Percentiles rank a stretch among this genome's conserved stretches.
These are phyloP conservation scores for Tuber umbilicatum DNA, from an alignment of 495 filamentous ascomycete species.

Conservation along the genomic window DNA sequence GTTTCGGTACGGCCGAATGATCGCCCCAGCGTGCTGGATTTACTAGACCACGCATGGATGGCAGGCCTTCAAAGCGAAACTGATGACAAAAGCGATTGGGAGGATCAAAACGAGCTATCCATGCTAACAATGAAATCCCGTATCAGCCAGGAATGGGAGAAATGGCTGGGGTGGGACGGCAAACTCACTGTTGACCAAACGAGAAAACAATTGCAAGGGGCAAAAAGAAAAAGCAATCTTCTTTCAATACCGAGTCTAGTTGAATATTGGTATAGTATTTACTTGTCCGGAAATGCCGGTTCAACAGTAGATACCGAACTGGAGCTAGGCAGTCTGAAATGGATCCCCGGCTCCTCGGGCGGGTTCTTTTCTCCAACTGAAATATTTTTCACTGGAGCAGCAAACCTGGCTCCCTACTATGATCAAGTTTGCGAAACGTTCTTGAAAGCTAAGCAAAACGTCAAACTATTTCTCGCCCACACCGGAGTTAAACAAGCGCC, in stretches of 20 bases:
- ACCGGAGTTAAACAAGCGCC: slow-evolving; percentile 24
- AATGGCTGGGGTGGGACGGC: slow-evolving; percentile 23
- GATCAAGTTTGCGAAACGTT: slow-evolving; percentile 8
- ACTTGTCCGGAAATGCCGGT: not conserved
- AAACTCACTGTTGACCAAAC: not conserved
- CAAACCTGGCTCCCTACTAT: slow-evolving; percentile 22
- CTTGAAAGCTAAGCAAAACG: not conserved
- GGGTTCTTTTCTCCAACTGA: slow-evolving; percentile 20
- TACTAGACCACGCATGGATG: too few species aligned
- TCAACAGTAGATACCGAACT: not conserved
- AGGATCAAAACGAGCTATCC: too few species aligned
- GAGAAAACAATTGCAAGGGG: slow-evolving; percentile 14
- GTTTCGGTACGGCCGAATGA: too few species aligned
- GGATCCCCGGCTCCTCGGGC: slow-evolving; percentile 24
- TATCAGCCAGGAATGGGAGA: slow-evolving; percentile 12
- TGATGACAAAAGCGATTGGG: too few species aligned
- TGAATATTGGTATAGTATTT: not conserved
- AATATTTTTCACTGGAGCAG: slow-evolving; percentile 21
- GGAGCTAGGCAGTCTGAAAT: slow-evolving; percentile 15
- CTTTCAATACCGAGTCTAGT: slow-evolving; percentile 1
- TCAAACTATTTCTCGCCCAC: not conserved
- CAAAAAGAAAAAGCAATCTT: slow-evolving; percentile 6
- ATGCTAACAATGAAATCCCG: slow-evolving; percentile 25
- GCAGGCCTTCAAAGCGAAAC: too few species aligned
- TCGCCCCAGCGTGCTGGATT: too few species aligned